Base-by-base conservation (phyloP, 1,284 basidiomycete species). In the Marasmius fiardii region DNA sequence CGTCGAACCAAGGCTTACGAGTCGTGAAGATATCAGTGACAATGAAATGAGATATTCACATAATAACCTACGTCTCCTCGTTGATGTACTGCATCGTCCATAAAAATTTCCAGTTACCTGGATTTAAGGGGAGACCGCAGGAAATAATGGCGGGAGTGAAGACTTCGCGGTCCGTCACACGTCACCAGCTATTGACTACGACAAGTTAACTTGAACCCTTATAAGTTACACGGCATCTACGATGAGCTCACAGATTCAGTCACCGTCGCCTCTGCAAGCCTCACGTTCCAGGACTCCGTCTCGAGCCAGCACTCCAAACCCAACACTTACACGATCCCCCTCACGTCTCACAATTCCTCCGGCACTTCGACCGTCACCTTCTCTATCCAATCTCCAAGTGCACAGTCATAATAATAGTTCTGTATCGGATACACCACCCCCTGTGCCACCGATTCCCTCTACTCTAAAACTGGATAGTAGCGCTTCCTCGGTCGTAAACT, bases 401-500 rank as follows among this genome's bases (percentile, higher is more conserved):
- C 78, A 80, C 64, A 75, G 71, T 58, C 70, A 72, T 54, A 64
- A 67, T 52, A 54, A 57, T 31, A 53, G 57, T 54, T 63, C 59
- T 43, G 63, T 56, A 33, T 52, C 61, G 61, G 58, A 61, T 62
- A 55, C 45, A 47, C 61, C 67, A 54, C 64, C 71, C 54, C 58
- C 64, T 53, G 58, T 61, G 61, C 62, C 65, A 43, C 64, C 59
- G 44, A 63, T 61, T 63, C 43, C 64, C 58, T 43, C 73, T 70
- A 37, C 64, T 66, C 56, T 54, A 61, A 47, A 66, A 37, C 56
- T 80, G 35, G 79, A 81, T 61, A 88, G 86, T 67, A 83, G 84
- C 24, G 78, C 84, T 43, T 88, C 87, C 48, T 88, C 88, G 41
- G 74, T 86, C 23, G 73, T 81, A 60, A 82, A 86, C 63, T 64